Conservation (phyloP, 768 basidiomycete species). For the Aureoboletus auriporus region DNA sequence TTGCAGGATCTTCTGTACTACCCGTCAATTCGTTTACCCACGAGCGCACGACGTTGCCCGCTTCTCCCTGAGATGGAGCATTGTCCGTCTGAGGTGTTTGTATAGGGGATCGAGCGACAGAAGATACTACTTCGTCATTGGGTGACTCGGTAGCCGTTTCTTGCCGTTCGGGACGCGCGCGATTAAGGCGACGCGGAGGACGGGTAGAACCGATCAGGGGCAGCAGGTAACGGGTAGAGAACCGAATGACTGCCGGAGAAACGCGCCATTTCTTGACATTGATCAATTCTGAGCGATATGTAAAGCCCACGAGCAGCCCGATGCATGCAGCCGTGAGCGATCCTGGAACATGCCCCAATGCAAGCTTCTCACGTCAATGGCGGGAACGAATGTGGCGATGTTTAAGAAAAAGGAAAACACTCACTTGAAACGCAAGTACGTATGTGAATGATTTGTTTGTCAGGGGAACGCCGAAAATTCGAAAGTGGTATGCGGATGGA, state of each 20-base stretch:
- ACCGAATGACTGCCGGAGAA: slow-evolving; percentile 50
- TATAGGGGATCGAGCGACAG: slow-evolving; percentile 48
- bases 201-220: slow-evolving; percentile 67
- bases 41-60: slow-evolving; percentile 57
- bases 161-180: slow-evolving; percentile 63
- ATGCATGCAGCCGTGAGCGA: slow-evolving; percentile 58
- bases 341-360: slow-evolving; percentile 61
- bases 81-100: slow-evolving; percentile 20
- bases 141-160: slow-evolving; percentile 18
- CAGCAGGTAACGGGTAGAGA: slow-evolving; percentile 53
- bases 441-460: slow-evolving; percentile 78
- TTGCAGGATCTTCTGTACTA: slow-evolving; percentile 48
- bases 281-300: slow-evolving; percentile 82
- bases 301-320: slow-evolving; percentile 66
- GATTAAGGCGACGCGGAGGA: slow-evolving; percentile 62
- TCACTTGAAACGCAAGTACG: slow-evolving; percentile 67
- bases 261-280: slow-evolving; percentile 79
- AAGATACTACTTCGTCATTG: slow-evolving; percentile 61
- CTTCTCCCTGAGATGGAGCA: slow-evolving; percentile 18
- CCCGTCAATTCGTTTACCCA: slow-evolving; percentile 83
- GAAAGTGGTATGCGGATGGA: slow-evolving; percentile 71
- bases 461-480: slow-evolving; percentile 67
- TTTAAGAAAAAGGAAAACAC: slow-evolving; percentile 10
- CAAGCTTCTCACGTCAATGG: slow-evolving; percentile 46
- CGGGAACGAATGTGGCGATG: background rate